Evolutionary conservation across 192 early-diverging fungal genomes (phyloP).

Genomic region (Coemansia furcata): DNA sequence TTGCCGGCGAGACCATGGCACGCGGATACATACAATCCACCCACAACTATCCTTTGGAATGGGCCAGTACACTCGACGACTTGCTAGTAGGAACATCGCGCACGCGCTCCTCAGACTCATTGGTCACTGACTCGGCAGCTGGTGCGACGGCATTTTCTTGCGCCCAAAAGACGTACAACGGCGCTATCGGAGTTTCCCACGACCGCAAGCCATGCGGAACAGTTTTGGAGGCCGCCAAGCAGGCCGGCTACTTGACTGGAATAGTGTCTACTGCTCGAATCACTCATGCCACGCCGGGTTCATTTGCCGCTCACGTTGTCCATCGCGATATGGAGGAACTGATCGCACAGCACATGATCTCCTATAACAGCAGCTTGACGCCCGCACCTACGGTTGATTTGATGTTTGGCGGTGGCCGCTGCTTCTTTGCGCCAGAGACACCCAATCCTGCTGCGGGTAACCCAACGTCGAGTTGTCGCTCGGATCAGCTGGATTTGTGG

Average conservation of each 20-base stretch:
- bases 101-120: slow-evolving; percentile 52
- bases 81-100: slow-evolving; percentile 54
- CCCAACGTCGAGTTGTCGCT: slow-evolving; percentile 36
- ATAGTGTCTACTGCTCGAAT: slow-evolving; percentile 60
- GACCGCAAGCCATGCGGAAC: slow-evolving; percentile 55
- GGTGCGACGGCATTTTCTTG: slow-evolving; percentile 62
- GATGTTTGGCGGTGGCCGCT: slow-evolving; percentile 57
- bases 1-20: slow-evolving; percentile 58
- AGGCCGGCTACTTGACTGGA: slow-evolving; percentile 46
- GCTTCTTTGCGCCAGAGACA: slow-evolving; percentile 49
- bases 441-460: not conserved
- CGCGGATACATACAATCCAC: slow-evolving; percentile 35
- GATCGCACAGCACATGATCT: slow-evolving; percentile 56
- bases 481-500: slow-evolving; percentile 43
- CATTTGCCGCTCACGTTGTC: slow-evolving; percentile 57
- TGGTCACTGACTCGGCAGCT: slow-evolving; percentile 62
- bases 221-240: slow-evolving; percentile 60
- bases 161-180: slow-evolving; percentile 57
- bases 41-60: not conserved
- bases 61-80: slow-evolving; percentile 49
- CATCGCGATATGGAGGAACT: slow-evolving; percentile 56
- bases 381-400: slow-evolving; percentile 34
- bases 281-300: slow-evolving; percentile 61
- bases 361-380: slow-evolving; percentile 27
- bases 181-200: slow-evolving; percentile 51